Conservation (phyloP, 768 basidiomycete genomes). For the Dendrothele bispora region DNA sequence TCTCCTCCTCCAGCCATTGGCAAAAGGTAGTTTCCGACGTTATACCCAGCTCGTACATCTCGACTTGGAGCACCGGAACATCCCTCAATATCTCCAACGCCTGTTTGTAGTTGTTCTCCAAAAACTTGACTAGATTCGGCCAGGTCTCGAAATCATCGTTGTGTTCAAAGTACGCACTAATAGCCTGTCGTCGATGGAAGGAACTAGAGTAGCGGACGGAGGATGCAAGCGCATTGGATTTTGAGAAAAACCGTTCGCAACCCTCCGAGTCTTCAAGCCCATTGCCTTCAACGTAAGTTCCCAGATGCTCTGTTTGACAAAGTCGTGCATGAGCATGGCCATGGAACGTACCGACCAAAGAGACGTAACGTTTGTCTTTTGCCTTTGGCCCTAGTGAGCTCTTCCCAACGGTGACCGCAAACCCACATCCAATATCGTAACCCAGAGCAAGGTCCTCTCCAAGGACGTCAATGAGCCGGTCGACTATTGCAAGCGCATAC, state of each 20-base stretch:
- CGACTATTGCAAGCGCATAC: conserved; percentile 19
- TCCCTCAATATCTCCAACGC: conserved; percentile 9
- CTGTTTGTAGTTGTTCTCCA: conserved; percentile 17
- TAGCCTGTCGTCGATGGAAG: conserved; percentile 18
- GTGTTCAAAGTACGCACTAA: background rate
- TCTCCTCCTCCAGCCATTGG: conserved; percentile 14
- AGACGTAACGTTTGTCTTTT: background rate
- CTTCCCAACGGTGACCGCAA: conserved; percentile 16
- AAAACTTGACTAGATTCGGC: conserved; percentile 8
- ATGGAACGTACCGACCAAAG: conserved; percentile 15
- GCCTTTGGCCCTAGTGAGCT: conserved; percentile 13
- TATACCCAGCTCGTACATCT: conserved; percentile 10
- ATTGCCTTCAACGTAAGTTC: conserved; percentile 12
- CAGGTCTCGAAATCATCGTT: conserved; percentile 4
- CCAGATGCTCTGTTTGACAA: conserved; percentile 19
- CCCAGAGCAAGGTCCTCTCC: conserved; percentile 7
- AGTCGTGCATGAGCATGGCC: conserved; percentile 20
- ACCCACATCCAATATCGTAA: conserved; percentile 25
- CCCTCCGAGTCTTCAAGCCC: conserved; percentile 21
- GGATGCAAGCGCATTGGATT: conserved; percentile 12
- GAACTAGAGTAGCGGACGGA: conserved; percentile 9
- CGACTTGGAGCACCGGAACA: background rate
- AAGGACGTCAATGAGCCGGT: conserved; percentile 8
- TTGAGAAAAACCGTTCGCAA: conserved; percentile 13
- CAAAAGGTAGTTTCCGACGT: conserved; percentile 3